Base-by-base conservation (phyloP, 371 early-diverging fungal species). In the Actinomortierella wolfii region DNA sequence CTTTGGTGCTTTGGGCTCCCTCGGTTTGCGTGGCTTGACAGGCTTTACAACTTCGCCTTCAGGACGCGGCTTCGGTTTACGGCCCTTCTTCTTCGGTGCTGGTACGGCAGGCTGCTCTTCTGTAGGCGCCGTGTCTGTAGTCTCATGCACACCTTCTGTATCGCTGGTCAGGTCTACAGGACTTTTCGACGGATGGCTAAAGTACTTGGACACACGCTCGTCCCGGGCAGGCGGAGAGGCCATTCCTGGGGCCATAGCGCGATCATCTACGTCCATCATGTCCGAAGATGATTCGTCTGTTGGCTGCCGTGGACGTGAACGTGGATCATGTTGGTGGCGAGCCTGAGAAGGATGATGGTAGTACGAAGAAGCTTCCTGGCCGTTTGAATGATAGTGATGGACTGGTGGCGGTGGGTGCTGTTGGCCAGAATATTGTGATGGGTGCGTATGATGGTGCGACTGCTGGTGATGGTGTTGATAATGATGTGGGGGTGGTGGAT, bases 301-400 rank as follows among this genome's bases (percentile, higher is more conserved):
- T 34, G 34, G 11, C 34, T 34, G 34, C 11, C 34, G 34, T 34
- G 34, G 34, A 34, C 34, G 47, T 47, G 60, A 24, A 20, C 21
- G 50, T 39, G 15, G 24, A 15, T 54, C 43, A 15, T 18, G 23
- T 3, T 25, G 55, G 29, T 43, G 25, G 15, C 28, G 34, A 18
- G 23, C 29, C 2, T 49, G 40, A 24, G 14, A 29, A 18, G 14
- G n/a, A 23, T 41, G 40, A 25, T 21, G 13, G 41, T 20, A 8
- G 24, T 51, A 56, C 56, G 55, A 61, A 55, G 62, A 54, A 49
- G 55, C 39, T 34, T 29, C 51, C 21, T 51, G 20, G 45, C 13
- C 45, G 45, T 34, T 34, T 14, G 9, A 47, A 34, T 45, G 29
- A n/a, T 44, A 28, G 4, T 18, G 28, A 26, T 20, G 25, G 18